Conservation (phyloP, 2,329 filamentous ascomycete genomes). For the Penicillium sp. region DNA sequence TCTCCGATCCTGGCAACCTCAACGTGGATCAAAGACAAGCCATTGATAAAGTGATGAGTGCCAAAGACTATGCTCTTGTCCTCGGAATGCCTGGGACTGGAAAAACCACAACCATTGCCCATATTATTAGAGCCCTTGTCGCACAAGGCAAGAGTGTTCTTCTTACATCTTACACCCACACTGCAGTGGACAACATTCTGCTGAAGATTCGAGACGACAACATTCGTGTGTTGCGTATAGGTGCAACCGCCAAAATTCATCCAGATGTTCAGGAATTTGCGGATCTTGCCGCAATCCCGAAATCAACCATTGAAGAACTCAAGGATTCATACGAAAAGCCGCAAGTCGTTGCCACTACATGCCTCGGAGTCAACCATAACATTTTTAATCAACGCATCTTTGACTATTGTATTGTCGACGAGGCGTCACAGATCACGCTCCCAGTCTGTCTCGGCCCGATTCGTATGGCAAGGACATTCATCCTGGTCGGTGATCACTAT, state of each 20-base stretch:
- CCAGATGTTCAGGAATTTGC: constrained; percentile 84
- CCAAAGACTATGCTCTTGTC: constrained; percentile 92
- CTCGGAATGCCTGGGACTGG: constrained; percentile 98
- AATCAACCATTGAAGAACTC: constrained; percentile 78
- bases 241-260: constrained; percentile 81
- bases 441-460: constrained; percentile 94
- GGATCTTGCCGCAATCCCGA: constrained; percentile 71
- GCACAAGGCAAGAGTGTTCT: constrained; percentile 89
- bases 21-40: constrained; percentile 86
- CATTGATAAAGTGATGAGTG: constrained; percentile 93
- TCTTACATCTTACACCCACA: constrained; percentile 93
- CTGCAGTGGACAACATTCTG: constrained; percentile 95
- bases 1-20: constrained; percentile 59
- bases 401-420: constrained; percentile 97
- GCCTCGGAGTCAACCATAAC: constrained; percentile 84
- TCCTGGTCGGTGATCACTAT: constrained; percentile 94
- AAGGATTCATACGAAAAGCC: constrained; percentile 79
- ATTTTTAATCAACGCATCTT: constrained; percentile 87
- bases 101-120: constrained; percentile 96
- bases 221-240: constrained; percentile 80
- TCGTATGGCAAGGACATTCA: constrained; percentile 86
- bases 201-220: constrained; percentile 81
- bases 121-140: constrained; percentile 89
- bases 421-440: constrained; percentile 94
- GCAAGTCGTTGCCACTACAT: constrained; percentile 91